Evolutionary conservation across 495 filamentous ascomycete genomes (phyloP).

Genomic region (Diplogelasinospora grovesii): DNA sequence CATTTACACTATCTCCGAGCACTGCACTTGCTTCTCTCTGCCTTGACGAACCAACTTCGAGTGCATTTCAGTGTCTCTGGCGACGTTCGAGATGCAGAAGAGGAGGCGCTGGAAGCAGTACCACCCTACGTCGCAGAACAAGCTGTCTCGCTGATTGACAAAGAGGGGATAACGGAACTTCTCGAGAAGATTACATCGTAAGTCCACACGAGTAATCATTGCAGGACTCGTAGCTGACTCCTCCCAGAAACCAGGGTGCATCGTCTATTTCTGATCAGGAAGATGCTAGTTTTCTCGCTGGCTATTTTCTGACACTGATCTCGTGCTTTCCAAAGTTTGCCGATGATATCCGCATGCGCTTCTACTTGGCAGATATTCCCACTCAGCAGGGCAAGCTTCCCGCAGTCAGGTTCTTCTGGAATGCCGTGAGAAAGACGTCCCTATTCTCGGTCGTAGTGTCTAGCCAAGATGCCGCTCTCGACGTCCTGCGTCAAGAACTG

Average conservation of each 20-base stretch:
- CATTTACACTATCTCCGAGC: constrained; percentile 16
- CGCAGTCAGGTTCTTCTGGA: constrained; percentile 86
- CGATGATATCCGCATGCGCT: constrained; percentile 93
- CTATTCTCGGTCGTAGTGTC: constrained; percentile 59
- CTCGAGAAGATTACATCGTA: constrained; percentile 33
- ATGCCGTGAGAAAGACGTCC: constrained; percentile 58
- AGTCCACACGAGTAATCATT: constrained; percentile 14
- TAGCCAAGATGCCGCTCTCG: constrained; percentile 12
- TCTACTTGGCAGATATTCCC: constrained; percentile 73
- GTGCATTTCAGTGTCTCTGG: constrained; percentile 9
- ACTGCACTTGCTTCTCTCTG: constrained; percentile 20
- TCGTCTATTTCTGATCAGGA: constrained; percentile 31
- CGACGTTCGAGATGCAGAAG: constrained; percentile 6
- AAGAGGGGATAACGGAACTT: constrained; percentile 34
- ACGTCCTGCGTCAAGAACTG: constrained; percentile 18
- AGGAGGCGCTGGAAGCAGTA: constrained; percentile 11
- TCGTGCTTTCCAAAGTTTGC: constrained; percentile 75
- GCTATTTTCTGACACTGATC: constrained; percentile 78
- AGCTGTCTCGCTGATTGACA: constrained; percentile 30
- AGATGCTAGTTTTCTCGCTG: constrained; percentile 71
- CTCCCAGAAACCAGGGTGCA: constrained; percentile 19
- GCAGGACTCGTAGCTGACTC: constrained; percentile 9
- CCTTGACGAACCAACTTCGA: constrained; percentile 19
- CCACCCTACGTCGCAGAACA: constrained; percentile 26
- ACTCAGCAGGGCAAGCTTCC: constrained; percentile 46